Conservation (phyloP, 768 basidiomycete species). For the Dentipellis fragilis region DNA sequence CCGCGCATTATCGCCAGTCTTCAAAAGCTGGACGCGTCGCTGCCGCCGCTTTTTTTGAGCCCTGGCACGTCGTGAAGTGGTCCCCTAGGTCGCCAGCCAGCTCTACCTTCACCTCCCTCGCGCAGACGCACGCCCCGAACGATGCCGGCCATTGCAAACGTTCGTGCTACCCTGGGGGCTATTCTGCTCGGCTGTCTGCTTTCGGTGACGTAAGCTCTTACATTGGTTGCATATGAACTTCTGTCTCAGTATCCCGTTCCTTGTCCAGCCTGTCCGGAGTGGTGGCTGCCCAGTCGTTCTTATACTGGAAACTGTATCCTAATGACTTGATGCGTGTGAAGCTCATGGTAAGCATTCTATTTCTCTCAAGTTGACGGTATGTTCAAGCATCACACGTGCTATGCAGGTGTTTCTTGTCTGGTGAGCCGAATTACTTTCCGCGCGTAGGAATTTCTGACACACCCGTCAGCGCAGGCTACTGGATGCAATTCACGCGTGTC, state of each 20-base stretch:
- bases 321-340: conserved; percentile 1
- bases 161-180: conserved; percentile 3
- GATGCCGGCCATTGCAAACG: conserved; percentile 10
- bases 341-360: conserved; percentile 1
- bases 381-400: background rate
- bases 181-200: conserved; percentile 8
- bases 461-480: conserved; percentile 3
- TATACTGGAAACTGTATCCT: conserved; percentile 10
- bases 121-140: background rate
- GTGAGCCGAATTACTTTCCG: background rate
- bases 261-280: conserved; percentile 11
- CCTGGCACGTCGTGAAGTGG: background rate
- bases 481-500: conserved; percentile 5
- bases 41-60: background rate
- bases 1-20: too few species aligned
- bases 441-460: background rate
- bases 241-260: background rate
- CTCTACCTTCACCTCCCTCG: too few species aligned
- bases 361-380: background rate
- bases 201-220: conserved; percentile 5
- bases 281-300: conserved; percentile 4
- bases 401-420: conserved; percentile 6
- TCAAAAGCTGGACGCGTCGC: too few species aligned
- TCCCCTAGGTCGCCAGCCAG: too few species aligned
- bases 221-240: background rate